These are phyloP conservation scores for Cercophora samala DNA, from an alignment of 495 filamentous ascomycete species.

Conservation along the genomic window DNA sequence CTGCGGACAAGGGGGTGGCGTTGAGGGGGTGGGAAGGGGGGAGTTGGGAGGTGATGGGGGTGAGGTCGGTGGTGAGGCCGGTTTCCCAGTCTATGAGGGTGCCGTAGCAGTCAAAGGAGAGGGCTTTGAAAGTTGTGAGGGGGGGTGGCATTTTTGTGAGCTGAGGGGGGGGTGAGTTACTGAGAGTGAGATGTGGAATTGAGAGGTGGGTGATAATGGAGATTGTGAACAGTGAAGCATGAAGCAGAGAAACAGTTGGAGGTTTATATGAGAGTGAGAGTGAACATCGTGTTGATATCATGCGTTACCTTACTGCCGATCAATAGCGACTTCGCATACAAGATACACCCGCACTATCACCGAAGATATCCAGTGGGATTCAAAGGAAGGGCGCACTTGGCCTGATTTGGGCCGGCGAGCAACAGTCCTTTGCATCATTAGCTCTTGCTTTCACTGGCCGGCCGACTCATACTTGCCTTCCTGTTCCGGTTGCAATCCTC, in stretches of 20 bases:
- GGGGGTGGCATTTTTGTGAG: slow-evolving; percentile 16
- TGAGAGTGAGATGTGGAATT: not conserved
- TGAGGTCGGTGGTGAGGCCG: slow-evolving; percentile 32
- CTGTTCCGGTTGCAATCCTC: not conserved
- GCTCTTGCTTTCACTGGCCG: not conserved
- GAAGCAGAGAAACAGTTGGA: not conserved
- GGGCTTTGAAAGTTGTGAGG: slow-evolving; percentile 38
- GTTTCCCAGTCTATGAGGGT: slow-evolving; percentile 77
- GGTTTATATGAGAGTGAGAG: not conserved
- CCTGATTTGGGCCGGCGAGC: not conserved
- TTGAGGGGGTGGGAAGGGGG: slow-evolving; percentile 43
- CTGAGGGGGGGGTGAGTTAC: slow-evolving; percentile 5
- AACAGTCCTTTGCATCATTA: not conserved
- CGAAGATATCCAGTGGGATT: not conserved
- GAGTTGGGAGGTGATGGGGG: slow-evolving; percentile 43
- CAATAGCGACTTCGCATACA: not conserved
- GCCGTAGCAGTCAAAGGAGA: slow-evolving; percentile 83
- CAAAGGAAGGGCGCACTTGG: not conserved
- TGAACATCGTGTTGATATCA: not conserved
- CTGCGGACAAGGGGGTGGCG: slow-evolving; percentile 32
- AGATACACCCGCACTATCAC: not conserved
- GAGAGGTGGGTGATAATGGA: not conserved
- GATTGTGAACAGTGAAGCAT: too few relatives aligned
- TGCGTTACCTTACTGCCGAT: not conserved
- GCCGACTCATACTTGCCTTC: not conserved